A percentile compares a stretch with the other conserved stretches of the same genome.
These are phyloP conservation scores for Trichoderma endophyticum DNA, from an alignment of 2,329 filamentous ascomycete species.

Conservation along the genomic window DNA sequence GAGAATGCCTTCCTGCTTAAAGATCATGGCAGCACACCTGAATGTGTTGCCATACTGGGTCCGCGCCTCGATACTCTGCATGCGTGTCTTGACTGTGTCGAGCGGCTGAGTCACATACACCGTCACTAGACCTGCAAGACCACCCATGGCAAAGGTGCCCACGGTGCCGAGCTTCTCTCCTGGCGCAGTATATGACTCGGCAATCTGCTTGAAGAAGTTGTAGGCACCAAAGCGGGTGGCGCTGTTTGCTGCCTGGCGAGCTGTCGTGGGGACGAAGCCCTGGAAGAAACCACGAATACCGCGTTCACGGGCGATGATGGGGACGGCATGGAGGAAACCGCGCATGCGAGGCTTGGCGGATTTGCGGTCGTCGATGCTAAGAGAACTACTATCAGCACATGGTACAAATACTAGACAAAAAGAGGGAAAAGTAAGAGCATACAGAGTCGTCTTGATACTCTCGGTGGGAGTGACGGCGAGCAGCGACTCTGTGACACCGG, in stretches of 20 bases:
- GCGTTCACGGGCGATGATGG: slow-evolving; percentile 82
- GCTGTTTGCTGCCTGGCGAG: slow-evolving; percentile 90
- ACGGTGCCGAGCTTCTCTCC: slow-evolving; percentile 89
- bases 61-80: slow-evolving; percentile 92
- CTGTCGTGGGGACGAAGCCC: slow-evolving; percentile 91
- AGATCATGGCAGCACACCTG: slow-evolving; percentile 76
- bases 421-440: slow-evolving; percentile 10
- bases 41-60: slow-evolving; percentile 82
- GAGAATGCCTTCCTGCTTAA: slow-evolving; percentile 81
- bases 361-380: slow-evolving; percentile 94
- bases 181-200: slow-evolving; percentile 85
- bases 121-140: slow-evolving; percentile 83
- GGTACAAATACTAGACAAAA: background rate
- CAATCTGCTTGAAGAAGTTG: slow-evolving; percentile 84
- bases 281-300: slow-evolving; percentile 94
- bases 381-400: background rate
- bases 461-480: slow-evolving; percentile 95
- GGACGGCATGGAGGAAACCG: slow-evolving; percentile 87
- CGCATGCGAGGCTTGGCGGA: slow-evolving; percentile 77
- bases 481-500: slow-evolving; percentile 88
- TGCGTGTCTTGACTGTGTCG: slow-evolving; percentile 94
- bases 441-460: slow-evolving; percentile 96
- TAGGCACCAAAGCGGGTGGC: slow-evolving; percentile 89
- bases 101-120: slow-evolving; percentile 74
- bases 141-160: slow-evolving; percentile 88